phyloP scores from a whole-genome alignment of 139 green algal genomes.

The Tetraselmis striata region DNA sequence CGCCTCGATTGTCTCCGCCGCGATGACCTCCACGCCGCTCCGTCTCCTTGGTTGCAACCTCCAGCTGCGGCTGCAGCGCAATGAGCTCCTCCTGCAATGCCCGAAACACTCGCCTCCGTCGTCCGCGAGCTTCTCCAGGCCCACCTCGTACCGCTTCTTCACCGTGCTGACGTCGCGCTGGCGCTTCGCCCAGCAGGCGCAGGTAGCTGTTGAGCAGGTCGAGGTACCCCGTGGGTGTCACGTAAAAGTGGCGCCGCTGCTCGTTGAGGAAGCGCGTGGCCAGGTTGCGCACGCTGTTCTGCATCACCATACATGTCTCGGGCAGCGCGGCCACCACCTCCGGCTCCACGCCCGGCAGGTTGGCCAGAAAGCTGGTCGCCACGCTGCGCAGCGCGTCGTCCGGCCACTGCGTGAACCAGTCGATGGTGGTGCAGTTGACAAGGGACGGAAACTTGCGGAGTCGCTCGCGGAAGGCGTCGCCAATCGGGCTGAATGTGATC shows the following conservation, averaged over 20 bases:
- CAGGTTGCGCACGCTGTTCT: slow-evolving; percentile 23
- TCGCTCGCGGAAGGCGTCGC: slow-evolving; percentile 60
- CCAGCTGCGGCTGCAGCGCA: slow-evolving; percentile 36
- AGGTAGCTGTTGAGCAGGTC: slow-evolving; percentile 48
- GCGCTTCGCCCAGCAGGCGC: slow-evolving; percentile 47
- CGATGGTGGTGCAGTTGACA: slow-evolving; percentile 73
- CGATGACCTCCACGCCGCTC: slow-evolving; percentile 47
- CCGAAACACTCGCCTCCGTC: slow-evolving; percentile 29
- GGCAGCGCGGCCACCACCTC: slow-evolving; percentile 2
- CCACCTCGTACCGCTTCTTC: slow-evolving; percentile 61
- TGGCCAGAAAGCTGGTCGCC: slow-evolving; percentile 13
- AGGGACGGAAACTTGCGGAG: slow-evolving; percentile 71
- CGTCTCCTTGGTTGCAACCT: slow-evolving; percentile 43
- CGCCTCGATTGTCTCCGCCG: slow-evolving; percentile 36
- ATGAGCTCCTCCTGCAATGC: slow-evolving; percentile 42
- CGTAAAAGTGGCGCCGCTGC: slow-evolving; percentile 48
- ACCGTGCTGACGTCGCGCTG: slow-evolving; percentile 20
- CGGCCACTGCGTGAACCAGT: slow-evolving; percentile 58
- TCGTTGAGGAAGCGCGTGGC: slow-evolving; percentile 21
- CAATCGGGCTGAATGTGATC: slow-evolving; percentile 59
- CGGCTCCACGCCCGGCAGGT: slow-evolving; percentile 38
- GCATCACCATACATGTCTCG: slow-evolving; percentile 26
- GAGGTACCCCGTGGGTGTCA: slow-evolving; percentile 62
- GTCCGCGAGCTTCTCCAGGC: slow-evolving; percentile 47
- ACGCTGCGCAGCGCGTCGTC: slow-evolving; percentile 33